These are phyloP conservation scores for Lactarius psammicola DNA, from an alignment of 768 basidiomycete genomes.

Conservation along the genomic window DNA sequence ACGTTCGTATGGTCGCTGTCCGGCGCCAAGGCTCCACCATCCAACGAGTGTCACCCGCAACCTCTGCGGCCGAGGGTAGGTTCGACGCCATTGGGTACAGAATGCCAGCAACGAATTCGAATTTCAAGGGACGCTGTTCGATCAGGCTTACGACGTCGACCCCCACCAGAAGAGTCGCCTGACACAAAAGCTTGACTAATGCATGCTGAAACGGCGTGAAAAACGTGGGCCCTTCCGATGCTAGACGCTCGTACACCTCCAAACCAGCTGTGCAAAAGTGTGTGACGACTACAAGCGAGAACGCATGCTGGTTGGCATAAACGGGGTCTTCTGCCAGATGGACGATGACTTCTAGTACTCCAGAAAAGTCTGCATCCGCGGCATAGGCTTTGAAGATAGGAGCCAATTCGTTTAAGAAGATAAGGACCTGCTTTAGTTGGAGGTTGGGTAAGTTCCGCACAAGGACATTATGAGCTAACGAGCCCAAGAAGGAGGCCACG, in stretches of 20 bases:
- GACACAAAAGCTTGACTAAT: conserved; percentile 37
- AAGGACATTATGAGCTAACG: conserved; percentile 51
- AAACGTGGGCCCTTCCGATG: conserved; percentile 36
- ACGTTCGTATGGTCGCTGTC: conserved; percentile 47
- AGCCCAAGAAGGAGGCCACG: conserved; percentile 52
- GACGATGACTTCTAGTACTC: conserved; percentile 52
- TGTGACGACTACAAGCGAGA: conserved; percentile 41
- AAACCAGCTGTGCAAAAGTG: conserved; percentile 40
- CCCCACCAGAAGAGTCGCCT: conserved; percentile 47
- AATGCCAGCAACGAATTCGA: conserved; percentile 61
- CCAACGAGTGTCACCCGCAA: conserved; percentile 42
- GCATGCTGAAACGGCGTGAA: conserved; percentile 33
- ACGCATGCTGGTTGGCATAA: conserved; percentile 52
- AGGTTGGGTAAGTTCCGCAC: conserved; percentile 40
- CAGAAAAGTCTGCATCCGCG: conserved; percentile 53
- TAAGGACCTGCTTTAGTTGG: conserved; percentile 47
- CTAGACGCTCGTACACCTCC: conserved; percentile 38
- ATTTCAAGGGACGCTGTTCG: conserved; percentile 52
- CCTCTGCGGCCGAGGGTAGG: conserved; percentile 50
- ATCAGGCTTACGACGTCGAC: conserved; percentile 55
- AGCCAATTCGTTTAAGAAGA: conserved; percentile 53
- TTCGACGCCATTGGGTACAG: conserved; percentile 59
- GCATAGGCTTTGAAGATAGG: conserved; percentile 55
- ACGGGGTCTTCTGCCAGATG: conserved; percentile 44
- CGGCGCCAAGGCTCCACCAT: conserved; percentile 49